A percentile compares a stretch with the other conserved stretches of the same genome.
phyloP scores from a whole-genome alignment of 2,329 filamentous ascomycete species.

The Fusarium sp. region DNA sequence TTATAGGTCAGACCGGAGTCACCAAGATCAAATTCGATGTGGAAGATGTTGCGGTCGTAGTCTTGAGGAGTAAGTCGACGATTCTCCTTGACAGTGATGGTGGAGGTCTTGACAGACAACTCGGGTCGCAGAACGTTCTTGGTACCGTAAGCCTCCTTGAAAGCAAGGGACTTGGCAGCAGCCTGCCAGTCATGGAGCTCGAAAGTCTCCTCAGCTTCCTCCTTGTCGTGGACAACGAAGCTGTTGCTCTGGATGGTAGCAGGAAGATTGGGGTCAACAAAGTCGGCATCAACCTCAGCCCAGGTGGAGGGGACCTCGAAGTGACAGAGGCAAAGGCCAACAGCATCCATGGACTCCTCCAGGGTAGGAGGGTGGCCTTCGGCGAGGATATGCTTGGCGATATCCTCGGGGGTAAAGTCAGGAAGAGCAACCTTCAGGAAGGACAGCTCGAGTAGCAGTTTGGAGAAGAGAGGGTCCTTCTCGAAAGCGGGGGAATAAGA shows the following conservation, averaged over 20 bases:
- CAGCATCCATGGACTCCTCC: slow-evolving; percentile 69
- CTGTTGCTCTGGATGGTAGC: slow-evolving; percentile 78
- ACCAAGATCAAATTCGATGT: slow-evolving; percentile 98
- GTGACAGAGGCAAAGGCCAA: slow-evolving; percentile 75
- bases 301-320: slow-evolving; percentile 83
- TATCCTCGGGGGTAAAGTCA: slow-evolving; percentile 67
- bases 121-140: slow-evolving; percentile 81
- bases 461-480: slow-evolving; percentile 69
- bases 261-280: slow-evolving; percentile 62
- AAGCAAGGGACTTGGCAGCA: slow-evolving; percentile 85
- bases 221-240: slow-evolving; percentile 82
- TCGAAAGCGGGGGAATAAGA: slow-evolving; percentile 73
- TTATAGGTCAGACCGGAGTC: slow-evolving; percentile 92
- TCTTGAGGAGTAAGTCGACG: slow-evolving; percentile 85
- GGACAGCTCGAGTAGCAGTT: slow-evolving; percentile 78
- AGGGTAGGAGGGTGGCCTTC: slow-evolving; percentile 61
- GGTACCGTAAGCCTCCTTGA: slow-evolving; percentile 93
- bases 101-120: slow-evolving; percentile 82
- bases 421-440: slow-evolving; percentile 83
- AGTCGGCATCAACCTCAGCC: slow-evolving; percentile 71
- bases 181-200: slow-evolving; percentile 80
- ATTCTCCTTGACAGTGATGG: slow-evolving; percentile 93
- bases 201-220: slow-evolving; percentile 73
- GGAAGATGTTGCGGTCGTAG: slow-evolving; percentile 99
- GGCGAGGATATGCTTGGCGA: slow-evolving; percentile 71